phyloP scores from a whole-genome alignment of 192 early-diverging fungal species.

The Coemansia biformis region DNA sequence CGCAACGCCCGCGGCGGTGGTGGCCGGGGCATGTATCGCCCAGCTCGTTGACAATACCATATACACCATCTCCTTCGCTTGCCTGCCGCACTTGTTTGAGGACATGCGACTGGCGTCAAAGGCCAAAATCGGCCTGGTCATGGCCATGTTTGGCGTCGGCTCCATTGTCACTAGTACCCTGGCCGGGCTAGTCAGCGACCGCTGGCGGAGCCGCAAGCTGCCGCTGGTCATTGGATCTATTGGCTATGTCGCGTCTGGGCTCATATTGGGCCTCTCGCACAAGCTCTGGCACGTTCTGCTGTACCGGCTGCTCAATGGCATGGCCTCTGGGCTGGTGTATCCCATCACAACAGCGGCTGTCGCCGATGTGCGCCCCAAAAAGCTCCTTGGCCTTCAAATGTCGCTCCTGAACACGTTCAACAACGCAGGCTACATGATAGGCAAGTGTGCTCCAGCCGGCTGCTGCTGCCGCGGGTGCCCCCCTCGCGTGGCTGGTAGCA shows the following conservation, averaged over 20 bases:
- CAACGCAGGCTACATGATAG: constrained; percentile 33
- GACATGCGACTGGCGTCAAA: constrained; percentile 40
- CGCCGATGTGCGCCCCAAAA: constrained; percentile 41
- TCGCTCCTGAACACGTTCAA: constrained; percentile 23
- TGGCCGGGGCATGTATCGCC: constrained; percentile 26
- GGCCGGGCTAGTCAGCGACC: constrained; percentile 38
- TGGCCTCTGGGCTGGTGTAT: constrained; percentile 39
- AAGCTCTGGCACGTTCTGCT: constrained; percentile 37
- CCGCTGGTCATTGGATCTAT: constrained; percentile 24
- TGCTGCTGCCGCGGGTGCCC: no score
- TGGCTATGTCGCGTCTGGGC: constrained; percentile 21
- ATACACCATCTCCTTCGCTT: constrained; percentile 39
- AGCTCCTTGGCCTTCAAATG: constrained; percentile 39
- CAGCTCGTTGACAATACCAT: constrained; percentile 32
- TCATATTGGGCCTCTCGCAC: constrained; percentile 26
- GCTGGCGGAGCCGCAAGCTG: constrained; percentile 27
- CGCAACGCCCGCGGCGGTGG: constrained; percentile 16
- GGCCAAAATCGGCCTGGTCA: constrained; percentile 23
- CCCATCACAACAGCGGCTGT: constrained; percentile 24
- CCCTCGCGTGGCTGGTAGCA: no score
- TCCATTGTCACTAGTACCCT: constrained; percentile 28
- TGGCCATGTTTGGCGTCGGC: constrained; percentile 40
- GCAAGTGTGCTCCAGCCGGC: constrained; percentile 5
- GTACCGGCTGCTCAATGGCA: constrained; percentile 37
- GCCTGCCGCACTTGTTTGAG: constrained; percentile 43